Evolutionary conservation across 345 rosid species (phyloP).

Genomic region (Acer yangbiense): DNA sequence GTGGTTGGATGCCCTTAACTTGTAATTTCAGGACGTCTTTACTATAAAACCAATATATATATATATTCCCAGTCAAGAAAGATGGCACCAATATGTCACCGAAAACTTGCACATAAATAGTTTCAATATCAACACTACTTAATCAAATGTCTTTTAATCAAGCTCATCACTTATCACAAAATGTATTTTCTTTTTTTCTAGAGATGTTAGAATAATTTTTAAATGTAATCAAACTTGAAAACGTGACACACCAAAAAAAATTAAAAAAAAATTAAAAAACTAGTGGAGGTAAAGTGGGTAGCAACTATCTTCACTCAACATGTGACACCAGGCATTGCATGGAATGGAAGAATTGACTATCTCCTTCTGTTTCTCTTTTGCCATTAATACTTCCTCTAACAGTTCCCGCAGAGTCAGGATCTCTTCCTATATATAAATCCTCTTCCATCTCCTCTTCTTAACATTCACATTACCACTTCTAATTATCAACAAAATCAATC

Average conservation of each 20-base stretch:
- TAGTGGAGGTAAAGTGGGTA: background rate
- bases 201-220: background rate
- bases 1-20: too few relatives aligned
- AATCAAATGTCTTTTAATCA: too few relatives aligned
- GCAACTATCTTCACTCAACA: background rate
- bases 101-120: too few relatives aligned
- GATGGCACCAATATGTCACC: too few relatives aligned
- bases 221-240: background rate
- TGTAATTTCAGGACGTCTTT: too few relatives aligned
- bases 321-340: conserved; percentile 29
- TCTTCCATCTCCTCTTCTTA: background rate
- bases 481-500: conserved; percentile 17
- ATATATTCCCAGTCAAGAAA: too few relatives aligned
- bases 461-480: background rate
- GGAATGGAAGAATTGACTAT: conserved; percentile 28
- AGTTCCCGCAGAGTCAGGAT: conserved; percentile 19
- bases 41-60: too few relatives aligned
- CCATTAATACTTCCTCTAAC: background rate
- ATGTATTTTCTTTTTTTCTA: too few relatives aligned
- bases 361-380: background rate
- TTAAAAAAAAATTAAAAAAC: background rate
- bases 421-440: conserved; percentile 6
- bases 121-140: too few relatives aligned
- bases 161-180: too few relatives aligned
- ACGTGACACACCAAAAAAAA: background rate